Conservation (phyloP, 352 stramenopile genomes). For the Globisporangium spiculum region DNA sequence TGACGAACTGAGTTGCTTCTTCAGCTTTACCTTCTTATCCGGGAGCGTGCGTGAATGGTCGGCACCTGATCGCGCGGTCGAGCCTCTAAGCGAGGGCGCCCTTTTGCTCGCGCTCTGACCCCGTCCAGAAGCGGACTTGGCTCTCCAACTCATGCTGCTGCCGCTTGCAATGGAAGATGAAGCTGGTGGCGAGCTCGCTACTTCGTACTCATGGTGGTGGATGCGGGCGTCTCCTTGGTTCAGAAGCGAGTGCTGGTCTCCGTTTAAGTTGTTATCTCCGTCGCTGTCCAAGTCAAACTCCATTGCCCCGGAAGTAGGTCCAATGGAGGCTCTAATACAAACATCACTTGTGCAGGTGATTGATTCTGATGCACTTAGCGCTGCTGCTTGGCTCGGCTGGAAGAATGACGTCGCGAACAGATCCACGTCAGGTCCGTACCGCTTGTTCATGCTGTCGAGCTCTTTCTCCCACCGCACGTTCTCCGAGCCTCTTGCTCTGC, state of each 20-base stretch:
- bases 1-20: background rate
- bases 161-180: conserved; percentile 1
- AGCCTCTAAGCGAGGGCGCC: background rate
- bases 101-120: background rate
- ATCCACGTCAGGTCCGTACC: conserved; percentile 35
- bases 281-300: conserved; percentile 11
- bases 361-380: background rate
- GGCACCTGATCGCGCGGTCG: background rate
- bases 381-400: conserved; percentile 14
- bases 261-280: background rate
- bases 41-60: conserved; percentile 1
- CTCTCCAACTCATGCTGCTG: conserved; percentile 5
- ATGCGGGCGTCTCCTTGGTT: background rate
- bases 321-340: background rate
- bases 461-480: conserved; percentile 38
- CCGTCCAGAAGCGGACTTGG: background rate
- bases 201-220: conserved; percentile 6
- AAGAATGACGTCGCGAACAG: conserved; percentile 31
- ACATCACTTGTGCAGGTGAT: too few species aligned
- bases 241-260: background rate
- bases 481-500: background rate
- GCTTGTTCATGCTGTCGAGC: conserved; percentile 53
- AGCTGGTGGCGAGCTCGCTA: background rate
- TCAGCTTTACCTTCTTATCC: conserved; percentile 13
- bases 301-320: background rate